Conservation (phyloP, 345 rosid genomes). For the Erucastrum elatum region DNA sequence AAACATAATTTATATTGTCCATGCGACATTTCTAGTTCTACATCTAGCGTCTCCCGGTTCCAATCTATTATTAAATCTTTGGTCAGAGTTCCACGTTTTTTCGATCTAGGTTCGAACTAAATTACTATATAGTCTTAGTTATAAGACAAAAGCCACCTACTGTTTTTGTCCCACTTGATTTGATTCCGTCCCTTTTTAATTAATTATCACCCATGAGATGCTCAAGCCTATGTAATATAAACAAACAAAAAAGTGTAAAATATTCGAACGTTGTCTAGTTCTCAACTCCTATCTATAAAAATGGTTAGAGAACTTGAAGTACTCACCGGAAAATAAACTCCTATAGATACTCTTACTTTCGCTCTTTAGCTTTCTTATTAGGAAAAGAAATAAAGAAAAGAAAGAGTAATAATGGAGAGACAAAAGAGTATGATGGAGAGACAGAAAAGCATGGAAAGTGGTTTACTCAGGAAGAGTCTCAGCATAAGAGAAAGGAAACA, state of each 20-base stretch:
- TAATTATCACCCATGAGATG: neutral
- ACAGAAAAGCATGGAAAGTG: slow-evolving; percentile 20
- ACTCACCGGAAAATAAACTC: neutral
- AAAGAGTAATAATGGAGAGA: slow-evolving; percentile 13
- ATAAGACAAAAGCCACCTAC: neutral
- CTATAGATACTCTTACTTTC: neutral
- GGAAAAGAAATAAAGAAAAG: neutral
- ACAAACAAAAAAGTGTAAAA: neutral
- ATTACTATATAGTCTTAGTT: neutral
- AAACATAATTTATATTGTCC: neutral
- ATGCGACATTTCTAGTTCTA: neutral
- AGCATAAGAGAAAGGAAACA: slow-evolving; percentile 29
- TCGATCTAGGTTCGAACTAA: neutral
- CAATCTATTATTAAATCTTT: neutral
- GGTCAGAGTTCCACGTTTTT: slow-evolving; percentile 12
- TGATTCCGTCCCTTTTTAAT: neutral
- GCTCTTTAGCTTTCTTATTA: neutral
- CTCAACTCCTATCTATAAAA: slow-evolving; percentile 2
- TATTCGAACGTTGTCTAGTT: neutral
- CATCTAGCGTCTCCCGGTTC: neutral
- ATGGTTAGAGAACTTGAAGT: neutral
- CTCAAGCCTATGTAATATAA: neutral
- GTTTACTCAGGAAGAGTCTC: slow-evolving; percentile 23
- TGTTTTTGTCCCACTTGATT: slow-evolving; percentile 12
- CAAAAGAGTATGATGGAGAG: slow-evolving; percentile 19